phyloP scores from a whole-genome alignment of 1,284 basidiomycete genomes.

The Pisolithus thermaeus region DNA sequence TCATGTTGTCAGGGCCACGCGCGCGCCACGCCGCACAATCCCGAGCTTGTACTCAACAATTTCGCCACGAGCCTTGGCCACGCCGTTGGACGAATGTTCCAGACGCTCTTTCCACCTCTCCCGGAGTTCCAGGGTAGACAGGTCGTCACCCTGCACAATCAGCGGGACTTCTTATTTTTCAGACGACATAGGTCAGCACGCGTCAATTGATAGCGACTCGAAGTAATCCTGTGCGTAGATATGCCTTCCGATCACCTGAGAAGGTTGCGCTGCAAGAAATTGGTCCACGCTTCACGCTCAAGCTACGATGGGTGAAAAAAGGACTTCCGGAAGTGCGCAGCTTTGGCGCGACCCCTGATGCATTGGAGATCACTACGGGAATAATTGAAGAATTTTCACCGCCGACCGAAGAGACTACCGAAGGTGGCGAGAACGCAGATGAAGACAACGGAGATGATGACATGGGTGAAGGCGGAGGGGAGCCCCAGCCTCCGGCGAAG shows the following conservation, averaged over 20 bases:
- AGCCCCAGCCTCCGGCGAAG: constrained; percentile 5
- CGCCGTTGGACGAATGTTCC: constrained; percentile 90
- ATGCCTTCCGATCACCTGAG: constrained; percentile 87
- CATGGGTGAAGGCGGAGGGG: constrained; percentile 11
- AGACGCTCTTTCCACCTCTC: constrained; percentile 91
- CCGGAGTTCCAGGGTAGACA: constrained; percentile 96
- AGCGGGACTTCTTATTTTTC: constrained; percentile 98
- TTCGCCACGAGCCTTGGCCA: constrained; percentile 95
- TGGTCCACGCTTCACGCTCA: constrained; percentile 95
- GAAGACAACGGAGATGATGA: constrained; percentile 7
- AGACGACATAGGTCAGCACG: constrained; percentile 75
- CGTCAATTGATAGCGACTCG: not conserved
- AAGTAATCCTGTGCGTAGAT: constrained; percentile 43
- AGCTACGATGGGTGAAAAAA: constrained; percentile 85
- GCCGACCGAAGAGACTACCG: constrained; percentile 28
- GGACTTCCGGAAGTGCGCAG: constrained; percentile 78
- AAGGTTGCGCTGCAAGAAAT: constrained; percentile 97
- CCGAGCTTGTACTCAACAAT: constrained; percentile 94
- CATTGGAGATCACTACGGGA: constrained; percentile 58
- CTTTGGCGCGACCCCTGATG: constrained; percentile 53
- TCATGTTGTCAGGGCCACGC: constrained; percentile 74
- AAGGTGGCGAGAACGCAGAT: constrained; percentile 14
- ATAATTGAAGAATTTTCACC: constrained; percentile 12
- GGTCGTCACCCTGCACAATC: constrained; percentile 96
- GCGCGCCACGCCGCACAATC: constrained; percentile 86